These are phyloP conservation scores for Tylopilus sp. DNA, from an alignment of 1,284 basidiomycete genomes.

Conservation along the genomic window DNA sequence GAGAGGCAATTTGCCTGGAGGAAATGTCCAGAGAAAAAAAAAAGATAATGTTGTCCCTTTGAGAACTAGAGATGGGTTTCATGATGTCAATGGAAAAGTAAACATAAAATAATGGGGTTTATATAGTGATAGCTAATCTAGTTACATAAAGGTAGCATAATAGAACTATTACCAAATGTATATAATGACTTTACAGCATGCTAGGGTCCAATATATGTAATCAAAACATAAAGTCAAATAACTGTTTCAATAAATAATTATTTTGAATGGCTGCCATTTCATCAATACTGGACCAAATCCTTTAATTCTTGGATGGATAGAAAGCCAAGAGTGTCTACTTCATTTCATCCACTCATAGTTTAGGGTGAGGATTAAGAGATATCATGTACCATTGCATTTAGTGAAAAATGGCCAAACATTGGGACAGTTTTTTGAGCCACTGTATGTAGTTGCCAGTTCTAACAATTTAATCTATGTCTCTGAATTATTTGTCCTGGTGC, in stretches of 20 bases:
- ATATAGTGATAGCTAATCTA: background rate
- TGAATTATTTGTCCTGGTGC: no score
- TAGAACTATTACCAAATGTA: background rate
- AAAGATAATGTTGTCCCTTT: background rate
- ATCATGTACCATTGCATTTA: no score
- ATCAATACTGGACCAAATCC: background rate
- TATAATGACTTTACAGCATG: background rate
- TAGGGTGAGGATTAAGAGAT: background rate
- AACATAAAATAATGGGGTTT: background rate
- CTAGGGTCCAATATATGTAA: background rate
- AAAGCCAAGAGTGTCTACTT: background rate
- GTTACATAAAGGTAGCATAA: background rate
- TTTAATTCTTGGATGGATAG: background rate
- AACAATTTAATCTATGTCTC: no score
- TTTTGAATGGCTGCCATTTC: conserved; percentile 2
- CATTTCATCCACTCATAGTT: background rate
- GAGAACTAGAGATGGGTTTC: background rate
- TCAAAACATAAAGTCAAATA: background rate
- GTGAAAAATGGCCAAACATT: no score
- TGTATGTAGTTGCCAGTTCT: no score
- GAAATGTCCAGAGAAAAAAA: no score
- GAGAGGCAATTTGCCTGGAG: no score
- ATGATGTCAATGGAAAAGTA: background rate
- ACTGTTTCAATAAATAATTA: background rate
- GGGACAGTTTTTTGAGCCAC: no score